Conservation (phyloP, 371 early-diverging fungal species). For the Parasitella parasitica region DNA sequence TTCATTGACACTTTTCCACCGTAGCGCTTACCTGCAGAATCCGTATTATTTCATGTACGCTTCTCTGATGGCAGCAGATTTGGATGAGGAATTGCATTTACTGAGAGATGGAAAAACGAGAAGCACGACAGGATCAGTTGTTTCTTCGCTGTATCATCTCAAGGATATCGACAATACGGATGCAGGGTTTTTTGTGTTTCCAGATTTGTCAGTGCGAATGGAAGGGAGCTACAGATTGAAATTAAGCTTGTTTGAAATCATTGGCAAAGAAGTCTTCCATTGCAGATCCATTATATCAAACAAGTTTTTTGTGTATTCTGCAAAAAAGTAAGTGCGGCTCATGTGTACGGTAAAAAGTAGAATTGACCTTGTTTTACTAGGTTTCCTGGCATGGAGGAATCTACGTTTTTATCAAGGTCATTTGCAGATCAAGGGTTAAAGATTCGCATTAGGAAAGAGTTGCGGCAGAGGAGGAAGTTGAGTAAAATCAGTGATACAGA, state of each 20-base stretch:
- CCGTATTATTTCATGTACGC: slow-evolving; percentile 89
- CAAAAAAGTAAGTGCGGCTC: slow-evolving; percentile 64
- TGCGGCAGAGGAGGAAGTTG: slow-evolving; percentile 42
- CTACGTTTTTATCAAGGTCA: slow-evolving; percentile 82
- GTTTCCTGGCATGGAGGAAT: slow-evolving; percentile 95
- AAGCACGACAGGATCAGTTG: slow-evolving; percentile 83
- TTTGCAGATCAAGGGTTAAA: slow-evolving; percentile 96
- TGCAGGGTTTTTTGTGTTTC: slow-evolving; percentile 96
- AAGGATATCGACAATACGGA: slow-evolving; percentile 85
- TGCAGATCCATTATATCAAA: slow-evolving; percentile 80
- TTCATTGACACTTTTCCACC: background rate
- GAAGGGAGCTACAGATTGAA: slow-evolving; percentile 90
- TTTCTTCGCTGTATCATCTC: slow-evolving; percentile 86
- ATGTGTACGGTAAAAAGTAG: background rate
- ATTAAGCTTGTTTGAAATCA: slow-evolving; percentile 87
- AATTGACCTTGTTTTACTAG: slow-evolving; percentile 13
- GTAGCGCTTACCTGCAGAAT: slow-evolving; percentile 66
- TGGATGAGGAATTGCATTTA: slow-evolving; percentile 72
- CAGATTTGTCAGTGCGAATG: slow-evolving; percentile 89
- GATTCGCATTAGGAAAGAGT: slow-evolving; percentile 84
- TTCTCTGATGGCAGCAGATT: slow-evolving; percentile 65
- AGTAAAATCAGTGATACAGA: slow-evolving; percentile 7
- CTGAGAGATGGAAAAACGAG: slow-evolving; percentile 74
- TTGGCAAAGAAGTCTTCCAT: slow-evolving; percentile 76
- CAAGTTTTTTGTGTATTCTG: slow-evolving; percentile 83